phyloP scores from a whole-genome alignment of 2,329 filamentous ascomycete genomes.

The Fonsecaea nubica region DNA sequence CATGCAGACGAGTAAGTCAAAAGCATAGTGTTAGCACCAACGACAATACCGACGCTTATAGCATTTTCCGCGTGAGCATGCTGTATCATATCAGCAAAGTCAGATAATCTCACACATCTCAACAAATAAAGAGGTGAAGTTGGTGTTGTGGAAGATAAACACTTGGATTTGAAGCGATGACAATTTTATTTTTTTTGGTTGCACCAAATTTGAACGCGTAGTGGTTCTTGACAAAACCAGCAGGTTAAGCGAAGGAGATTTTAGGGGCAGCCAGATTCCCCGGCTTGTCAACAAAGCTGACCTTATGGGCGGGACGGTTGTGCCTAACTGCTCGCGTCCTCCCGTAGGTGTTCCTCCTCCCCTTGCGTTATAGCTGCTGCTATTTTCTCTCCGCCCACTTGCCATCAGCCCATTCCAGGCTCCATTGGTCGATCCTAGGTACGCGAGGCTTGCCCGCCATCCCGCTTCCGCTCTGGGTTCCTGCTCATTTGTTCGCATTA shows the following conservation, averaged over 20 bases:
- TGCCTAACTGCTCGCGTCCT: background rate
- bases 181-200: background rate
- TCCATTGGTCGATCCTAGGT: background rate
- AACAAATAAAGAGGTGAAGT: background rate
- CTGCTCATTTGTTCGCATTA: conserved; percentile 15
- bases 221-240: background rate
- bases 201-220: background rate
- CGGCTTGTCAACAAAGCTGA: background rate
- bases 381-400: conserved; percentile 1
- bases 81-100: background rate
- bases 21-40: background rate
- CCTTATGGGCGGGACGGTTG: conserved; percentile 3
- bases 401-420: background rate
- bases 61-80: background rate
- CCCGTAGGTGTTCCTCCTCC: background rate
- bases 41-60: background rate
- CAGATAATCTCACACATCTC: background rate
- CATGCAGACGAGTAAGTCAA: too few species aligned
- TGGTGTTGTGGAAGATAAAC: background rate
- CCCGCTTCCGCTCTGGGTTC: conserved; percentile 23
- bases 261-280: background rate
- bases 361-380: conserved; percentile 3
- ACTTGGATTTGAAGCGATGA: background rate
- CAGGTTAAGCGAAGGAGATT: background rate
- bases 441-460: conserved; percentile 14